Base-by-base conservation (phyloP, 2,329 filamentous ascomycete species). In the Pseudohalonectria lignicola region DNA sequence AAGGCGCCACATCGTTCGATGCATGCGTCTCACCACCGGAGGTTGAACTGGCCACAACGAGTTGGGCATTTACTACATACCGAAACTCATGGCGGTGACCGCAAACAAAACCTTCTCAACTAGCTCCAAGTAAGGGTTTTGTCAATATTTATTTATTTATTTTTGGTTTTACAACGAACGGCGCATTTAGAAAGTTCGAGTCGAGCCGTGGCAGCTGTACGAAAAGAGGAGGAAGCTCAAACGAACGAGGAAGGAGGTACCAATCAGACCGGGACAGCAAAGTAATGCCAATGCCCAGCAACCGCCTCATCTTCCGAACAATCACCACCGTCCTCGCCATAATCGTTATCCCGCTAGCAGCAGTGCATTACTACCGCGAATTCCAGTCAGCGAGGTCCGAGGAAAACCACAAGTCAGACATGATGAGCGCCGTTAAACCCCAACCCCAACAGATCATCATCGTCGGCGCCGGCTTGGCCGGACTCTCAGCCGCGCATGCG, bases 401-500 rank as follows among this genome's bases (percentile, higher is more conserved):
- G 12, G 23, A 26, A 26, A 16, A 3, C 8, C 10, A 11, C 9
- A 18, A 11, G 11, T 2, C 15, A 21, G 25, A 13, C 26, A 31
- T 37, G 35, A 37, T 37, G 35, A 20, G 26, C 29, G 35, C 35
- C 10, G 12, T 37, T 18, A 20, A 20, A 16, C 28, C 18, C 1
- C 23, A 23, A 3, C 15, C 35, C 26, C 35, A 37, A 28, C 35
- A 37, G n/a, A 37, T 37, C 26, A 23, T 37, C 35, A 19, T 37
- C 16, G 35, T 37, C 35, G 35, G 35, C 13, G 35, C 35, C 12
- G 35, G 35, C 11, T 17, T 37, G 18, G 35, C 35, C 13, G 35
- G 35, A 4, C 28, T 37, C 1, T 28, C 35, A 4, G 35, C 35
- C 29, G 35, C 35, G 13, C 35, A 37, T 21, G 35, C 35, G 11